phyloP scores from a whole-genome alignment of 2,329 filamentous ascomycete genomes.

The Cryphonectria radicalis region DNA sequence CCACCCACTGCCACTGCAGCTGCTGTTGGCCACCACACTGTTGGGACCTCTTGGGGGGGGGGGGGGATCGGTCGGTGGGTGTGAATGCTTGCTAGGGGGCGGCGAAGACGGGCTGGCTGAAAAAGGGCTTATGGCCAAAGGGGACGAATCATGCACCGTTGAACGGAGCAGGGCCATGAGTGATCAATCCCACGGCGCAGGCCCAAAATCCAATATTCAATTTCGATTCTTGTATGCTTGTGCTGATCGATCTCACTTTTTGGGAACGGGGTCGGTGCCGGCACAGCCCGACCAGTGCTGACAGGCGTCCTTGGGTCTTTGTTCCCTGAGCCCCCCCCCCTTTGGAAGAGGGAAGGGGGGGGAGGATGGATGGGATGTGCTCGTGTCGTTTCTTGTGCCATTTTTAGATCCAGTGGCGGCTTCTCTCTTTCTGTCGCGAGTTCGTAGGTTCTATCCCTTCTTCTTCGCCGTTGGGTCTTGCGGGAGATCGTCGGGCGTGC shows the following conservation, averaged over 20 bases:
- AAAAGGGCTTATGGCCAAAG: background rate
- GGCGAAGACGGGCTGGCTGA: background rate
- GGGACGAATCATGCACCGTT: constrained; percentile 10
- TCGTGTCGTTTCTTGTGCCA: constrained; percentile 5
- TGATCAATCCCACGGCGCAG: background rate
- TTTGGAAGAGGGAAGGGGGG: background rate
- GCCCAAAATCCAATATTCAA: background rate
- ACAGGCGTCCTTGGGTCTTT: background rate
- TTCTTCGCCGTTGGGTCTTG: background rate
- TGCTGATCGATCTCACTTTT: constrained; percentile 4
- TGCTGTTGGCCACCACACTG: constrained; percentile 1
- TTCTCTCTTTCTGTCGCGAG: background rate
- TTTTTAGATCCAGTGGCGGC: background rate
- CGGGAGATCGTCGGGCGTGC: constrained; percentile 2
- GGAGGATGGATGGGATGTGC: background rate
- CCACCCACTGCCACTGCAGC: background rate
- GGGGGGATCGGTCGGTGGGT: too few relatives aligned
- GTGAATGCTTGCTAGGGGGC: background rate
- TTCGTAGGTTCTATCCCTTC: background rate
- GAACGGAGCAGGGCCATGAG: background rate
- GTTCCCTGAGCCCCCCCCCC: background rate
- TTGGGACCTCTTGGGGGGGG: background rate
- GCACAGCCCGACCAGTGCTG: constrained; percentile 5
- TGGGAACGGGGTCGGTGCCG: background rate
- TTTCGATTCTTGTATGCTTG: constrained; percentile 1